Base-by-base conservation (phyloP, 2,329 filamentous ascomycete genomes). In the Microthyrium microscopicum region DNA sequence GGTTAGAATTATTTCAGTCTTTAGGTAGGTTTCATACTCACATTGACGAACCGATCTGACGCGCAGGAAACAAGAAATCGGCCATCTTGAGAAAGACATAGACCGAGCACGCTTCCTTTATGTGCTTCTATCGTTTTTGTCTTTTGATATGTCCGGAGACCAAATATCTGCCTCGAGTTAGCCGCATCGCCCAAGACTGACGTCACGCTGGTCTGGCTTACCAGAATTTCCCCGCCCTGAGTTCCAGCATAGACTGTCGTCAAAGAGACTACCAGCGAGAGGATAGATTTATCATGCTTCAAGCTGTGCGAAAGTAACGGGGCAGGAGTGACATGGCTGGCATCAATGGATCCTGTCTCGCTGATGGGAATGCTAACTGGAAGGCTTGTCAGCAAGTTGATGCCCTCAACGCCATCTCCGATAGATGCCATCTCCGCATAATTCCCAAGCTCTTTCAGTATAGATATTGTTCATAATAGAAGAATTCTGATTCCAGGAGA, bases 41-140 rank as follows among this genome's bases (percentile, higher is more conserved):
- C 82, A 52, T 92, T 94, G 49, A 95, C 77, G 38, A 94, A 78
- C 2, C 87, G 81, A 49, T 98, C 89, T 43, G 84, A 85, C 7
- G 84, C 87, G 45, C 80, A 91, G 8, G 87, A 95, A 54, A 98
- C 87, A 7, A 98, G 69, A 20, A 92, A 64, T 12, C 64, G 64
- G 40, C 72, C 64, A 52, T 91, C 76, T 33, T 73, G 66, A 6
- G 81, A 85, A 18, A 98, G 64, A 49, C 74, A 79, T 3, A 98
- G 66, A 37, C 77, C 83, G 30, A 98, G 71, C 16, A 98, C 80
- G 49, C 83, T 92, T 35, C 89, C 81, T 50, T 82, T 78, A 58
- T 98, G 89, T 4, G 83, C 89, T 51, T 89, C 79, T 15, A 95
- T 73, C 19, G 76, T 76, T 26, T 70, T 66, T 19, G 80, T 70